These are phyloP conservation scores for Pluteus cervinus DNA, from an alignment of 768 basidiomycete species.

Conservation along the genomic window DNA sequence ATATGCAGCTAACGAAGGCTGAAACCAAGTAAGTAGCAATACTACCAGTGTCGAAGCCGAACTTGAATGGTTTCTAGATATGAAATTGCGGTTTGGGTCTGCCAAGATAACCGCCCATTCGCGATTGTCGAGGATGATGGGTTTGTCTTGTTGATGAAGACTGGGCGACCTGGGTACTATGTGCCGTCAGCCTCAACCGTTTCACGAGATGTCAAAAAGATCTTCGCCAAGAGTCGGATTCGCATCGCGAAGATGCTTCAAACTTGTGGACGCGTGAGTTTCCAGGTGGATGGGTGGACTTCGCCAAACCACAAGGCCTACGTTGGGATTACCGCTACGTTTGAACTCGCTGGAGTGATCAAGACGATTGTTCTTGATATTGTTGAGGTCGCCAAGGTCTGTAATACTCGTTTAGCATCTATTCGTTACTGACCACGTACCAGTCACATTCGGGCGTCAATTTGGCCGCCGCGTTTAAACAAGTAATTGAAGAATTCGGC, in stretches of 20 bases:
- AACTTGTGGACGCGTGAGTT: conserved; percentile 9
- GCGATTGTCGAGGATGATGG: conserved; percentile 24
- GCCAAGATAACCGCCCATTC: conserved; percentile 25
- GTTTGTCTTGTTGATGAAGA: conserved; percentile 25
- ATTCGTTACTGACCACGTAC: conserved; percentile 1
- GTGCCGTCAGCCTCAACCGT: conserved; percentile 27
- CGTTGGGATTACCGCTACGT: conserved; percentile 6
- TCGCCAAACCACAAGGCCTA: conserved; percentile 8
- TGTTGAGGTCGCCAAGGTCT: conserved; percentile 11
- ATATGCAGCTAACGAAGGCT: conserved; percentile 4
- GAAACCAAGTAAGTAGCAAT: conserved; percentile 7
- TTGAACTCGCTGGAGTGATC: neutral
- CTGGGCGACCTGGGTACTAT: conserved; percentile 25
- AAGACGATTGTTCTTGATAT: conserved; percentile 6
- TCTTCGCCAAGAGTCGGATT: conserved; percentile 4
- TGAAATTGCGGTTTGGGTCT: conserved; percentile 28
- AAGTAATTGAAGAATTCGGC: conserved; percentile 5
- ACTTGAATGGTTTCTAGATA: conserved; percentile 13
- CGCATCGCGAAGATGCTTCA: conserved; percentile 9
- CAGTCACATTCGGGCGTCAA: conserved; percentile 7
- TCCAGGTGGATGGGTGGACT: conserved; percentile 15
- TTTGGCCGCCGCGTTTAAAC: conserved; percentile 6
- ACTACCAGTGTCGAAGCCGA: neutral
- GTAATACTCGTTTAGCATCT: conserved; percentile 17
- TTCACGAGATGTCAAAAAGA: conserved; percentile 15